Conservation (phyloP, 1,284 basidiomycete genomes). For the Microbotryomycetes sp. region DNA sequence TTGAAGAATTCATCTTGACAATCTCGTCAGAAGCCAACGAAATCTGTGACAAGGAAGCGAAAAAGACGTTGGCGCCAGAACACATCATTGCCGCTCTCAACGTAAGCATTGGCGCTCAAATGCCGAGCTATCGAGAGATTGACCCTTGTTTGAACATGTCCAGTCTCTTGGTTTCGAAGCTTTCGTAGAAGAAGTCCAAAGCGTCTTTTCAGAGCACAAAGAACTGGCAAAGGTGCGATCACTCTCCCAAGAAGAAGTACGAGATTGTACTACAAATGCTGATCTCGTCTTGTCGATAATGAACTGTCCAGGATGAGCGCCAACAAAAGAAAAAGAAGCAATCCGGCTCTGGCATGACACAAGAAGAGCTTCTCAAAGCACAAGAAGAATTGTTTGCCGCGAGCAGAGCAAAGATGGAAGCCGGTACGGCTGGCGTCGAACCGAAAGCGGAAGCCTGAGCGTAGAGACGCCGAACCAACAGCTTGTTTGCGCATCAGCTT, state of each 20-base stretch:
- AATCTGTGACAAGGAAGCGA: constrained; percentile 95
- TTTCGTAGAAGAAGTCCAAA: constrained; percentile 80
- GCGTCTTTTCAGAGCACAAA: constrained; percentile 89
- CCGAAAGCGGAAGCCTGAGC: background rate
- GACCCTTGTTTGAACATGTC: background rate
- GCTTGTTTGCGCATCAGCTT: constrained; percentile 10
- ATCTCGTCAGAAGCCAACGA: constrained; percentile 97
- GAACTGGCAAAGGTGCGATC: constrained; percentile 69
- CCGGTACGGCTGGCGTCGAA: constrained; percentile 29
- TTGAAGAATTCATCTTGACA: constrained; percentile 89
- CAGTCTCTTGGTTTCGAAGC: constrained; percentile 82
- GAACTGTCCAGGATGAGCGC: constrained; percentile 64
- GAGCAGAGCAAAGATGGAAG: constrained; percentile 55
- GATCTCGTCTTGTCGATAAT: too few species aligned
- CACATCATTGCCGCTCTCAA: constrained; percentile 90
- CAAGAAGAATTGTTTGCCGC: constrained; percentile 89
- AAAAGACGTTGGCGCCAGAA: constrained; percentile 98
- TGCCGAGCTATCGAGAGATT: background rate
- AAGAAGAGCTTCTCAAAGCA: constrained; percentile 77
- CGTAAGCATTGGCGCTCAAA: constrained; percentile 46
- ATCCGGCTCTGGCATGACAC: constrained; percentile 70
- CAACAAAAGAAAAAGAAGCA: constrained; percentile 79
- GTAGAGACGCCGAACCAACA: too few species aligned
- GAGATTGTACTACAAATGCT: too few species aligned
- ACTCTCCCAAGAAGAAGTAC: too few species aligned